Percentiles rank a stretch among this genome's conserved stretches.
These are phyloP conservation scores for Fusarium sp. DNA, from an alignment of 2,329 filamentous ascomycete genomes.

Conservation along the genomic window DNA sequence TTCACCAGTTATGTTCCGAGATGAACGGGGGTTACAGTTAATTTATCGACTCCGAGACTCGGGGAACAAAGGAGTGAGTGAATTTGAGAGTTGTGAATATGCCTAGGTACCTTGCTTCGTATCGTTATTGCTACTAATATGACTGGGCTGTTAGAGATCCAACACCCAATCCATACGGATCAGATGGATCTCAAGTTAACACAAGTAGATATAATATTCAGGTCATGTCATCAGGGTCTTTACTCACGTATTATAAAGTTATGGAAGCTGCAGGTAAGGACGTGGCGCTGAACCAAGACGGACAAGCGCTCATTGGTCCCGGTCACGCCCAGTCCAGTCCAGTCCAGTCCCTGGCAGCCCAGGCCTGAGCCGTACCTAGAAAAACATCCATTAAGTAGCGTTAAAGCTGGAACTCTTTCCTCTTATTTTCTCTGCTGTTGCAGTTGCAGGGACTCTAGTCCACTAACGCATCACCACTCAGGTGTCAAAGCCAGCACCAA, in stretches of 20 bases:
- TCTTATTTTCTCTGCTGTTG: conserved; percentile 44
- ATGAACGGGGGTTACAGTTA: not conserved
- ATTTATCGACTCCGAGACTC: not conserved
- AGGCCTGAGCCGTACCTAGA: conserved; percentile 13
- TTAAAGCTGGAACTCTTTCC: conserved; percentile 42
- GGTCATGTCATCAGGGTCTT: conserved; percentile 28
- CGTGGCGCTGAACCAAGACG: conserved; percentile 44
- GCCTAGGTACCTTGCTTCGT: not conserved
- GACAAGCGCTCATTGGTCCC: conserved; percentile 49
- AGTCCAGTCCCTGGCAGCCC: conserved; percentile 44
- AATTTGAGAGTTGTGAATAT: not conserved
- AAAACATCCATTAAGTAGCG: conserved; percentile 20
- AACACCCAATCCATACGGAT: not conserved
- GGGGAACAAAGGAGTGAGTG: not conserved
- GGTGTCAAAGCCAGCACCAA: conserved; percentile 24
- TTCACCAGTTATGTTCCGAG: not conserved
- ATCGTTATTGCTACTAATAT: not conserved
- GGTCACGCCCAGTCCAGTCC: conserved; percentile 45
- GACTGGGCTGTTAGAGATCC: not conserved
- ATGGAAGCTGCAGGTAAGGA: conserved; percentile 32
- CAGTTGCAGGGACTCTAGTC: conserved; percentile 39
- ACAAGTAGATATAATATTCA: not conserved
- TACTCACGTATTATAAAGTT: not conserved
- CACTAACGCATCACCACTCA: conserved; percentile 50
- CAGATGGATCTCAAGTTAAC: not conserved